Percentiles rank a stretch among this genome's conserved stretches.
phyloP scores from a whole-genome alignment of 768 basidiomycete genomes.

The Rhodotorula taiwanensis region DNA sequence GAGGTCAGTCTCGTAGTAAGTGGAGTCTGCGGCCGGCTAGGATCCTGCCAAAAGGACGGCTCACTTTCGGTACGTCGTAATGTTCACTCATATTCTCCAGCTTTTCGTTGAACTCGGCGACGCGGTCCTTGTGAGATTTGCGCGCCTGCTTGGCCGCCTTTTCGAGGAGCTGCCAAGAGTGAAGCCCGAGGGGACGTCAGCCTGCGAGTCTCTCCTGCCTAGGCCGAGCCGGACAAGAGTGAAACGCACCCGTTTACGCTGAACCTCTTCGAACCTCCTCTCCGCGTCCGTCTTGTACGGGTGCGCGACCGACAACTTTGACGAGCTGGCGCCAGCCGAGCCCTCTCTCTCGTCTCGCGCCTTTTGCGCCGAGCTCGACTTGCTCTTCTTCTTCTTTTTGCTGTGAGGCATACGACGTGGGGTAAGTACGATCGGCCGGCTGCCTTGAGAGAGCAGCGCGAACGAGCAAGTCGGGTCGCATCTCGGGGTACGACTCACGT shows the following conservation, averaged over 20 bases:
- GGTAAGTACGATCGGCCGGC: too few species aligned
- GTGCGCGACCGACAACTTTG: background rate
- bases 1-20: too few species aligned
- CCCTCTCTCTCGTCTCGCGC: conserved; percentile 12
- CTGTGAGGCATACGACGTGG: background rate
- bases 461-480: too few species aligned
- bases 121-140: conserved; percentile 89
- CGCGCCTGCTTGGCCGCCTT: conserved; percentile 68
- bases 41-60: too few species aligned
- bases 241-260: conserved; percentile 63
- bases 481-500: too few species aligned
- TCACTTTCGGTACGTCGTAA: conserved; percentile 83
- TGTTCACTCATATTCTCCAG: conserved; percentile 83
- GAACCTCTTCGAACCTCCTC: conserved; percentile 78
- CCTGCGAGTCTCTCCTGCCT: background rate
- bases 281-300: conserved; percentile 59
- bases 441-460: too few species aligned
- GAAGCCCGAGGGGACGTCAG: too few species aligned
- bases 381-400: conserved; percentile 38
- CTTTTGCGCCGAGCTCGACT: conserved; percentile 25
- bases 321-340: too few species aligned
- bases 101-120: conserved; percentile 79
- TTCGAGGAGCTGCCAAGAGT: conserved; percentile 57
- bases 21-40: too few species aligned
- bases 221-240: background rate